Evolutionary conservation across 164 flowering plant genomes (phyloP), one percentile per base, ranked within the genome.

Genomic region (Macadamia integrifolia): DNA sequence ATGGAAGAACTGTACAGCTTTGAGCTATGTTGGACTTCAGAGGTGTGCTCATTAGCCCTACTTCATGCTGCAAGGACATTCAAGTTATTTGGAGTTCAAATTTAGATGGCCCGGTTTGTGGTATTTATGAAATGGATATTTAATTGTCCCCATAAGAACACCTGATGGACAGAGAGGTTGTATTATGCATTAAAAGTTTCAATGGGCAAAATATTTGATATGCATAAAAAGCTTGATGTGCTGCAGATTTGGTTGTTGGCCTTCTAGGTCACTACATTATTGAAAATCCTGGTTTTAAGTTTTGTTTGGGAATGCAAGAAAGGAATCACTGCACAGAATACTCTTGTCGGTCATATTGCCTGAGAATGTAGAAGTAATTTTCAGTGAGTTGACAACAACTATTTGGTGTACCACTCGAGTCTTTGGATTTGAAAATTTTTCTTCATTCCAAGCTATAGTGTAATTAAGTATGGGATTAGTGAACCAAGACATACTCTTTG

Each of bases 151-250:
- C 57, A 18, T 62, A 74, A 67, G 64, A 62, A 67, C 64, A 50
- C 40, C 60, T 48, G 71, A 70, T 62, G 77, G 77, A 66, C 67
- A 60, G 66, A 62, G 77, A 66, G 57, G 72, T 69, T 69, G 66
- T 66, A 62, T 66, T 61, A 52, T 68, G 64, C 71, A 57, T 62
- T 67, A 57, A 62, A 60, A 66, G 73, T 49, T 49, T 65, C 60
- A 65, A 66, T 60, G 60, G 60, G 74, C n/a, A 48, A 49, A 62
- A 57, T n/a, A 60, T 66, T 50, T 66, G 74, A 35, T 60, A 9
- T 50, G 40, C 61, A n/a, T 65, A 15, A 1, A 71, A 66, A 71
- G 69, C 40, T 28, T 66, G 65, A 60, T 65, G 69, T 23, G 52
- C 31, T 58, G 52, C 65, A 65, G 66, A 44, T 57, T 44, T n/a